Percentiles rank a stretch among this genome's conserved stretches.
Conservation (phyloP, 2,329 filamentous ascomycete species). For the Pseudocercospora fuligena region DNA sequence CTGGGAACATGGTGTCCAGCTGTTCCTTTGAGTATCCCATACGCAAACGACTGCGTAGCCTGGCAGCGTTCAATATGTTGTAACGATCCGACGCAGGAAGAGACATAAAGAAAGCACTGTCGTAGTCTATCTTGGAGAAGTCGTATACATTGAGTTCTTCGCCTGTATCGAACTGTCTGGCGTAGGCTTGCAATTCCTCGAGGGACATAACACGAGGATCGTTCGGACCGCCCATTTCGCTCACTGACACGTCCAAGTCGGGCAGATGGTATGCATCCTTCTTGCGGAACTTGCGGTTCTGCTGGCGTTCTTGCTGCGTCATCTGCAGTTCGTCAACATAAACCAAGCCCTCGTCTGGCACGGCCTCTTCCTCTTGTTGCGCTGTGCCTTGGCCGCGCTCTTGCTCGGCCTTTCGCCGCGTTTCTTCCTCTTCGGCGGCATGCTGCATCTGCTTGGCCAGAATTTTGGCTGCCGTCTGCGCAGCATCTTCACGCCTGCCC, state of each 20-base stretch:
- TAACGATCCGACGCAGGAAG: constrained; percentile 89
- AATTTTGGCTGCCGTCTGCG: constrained; percentile 85
- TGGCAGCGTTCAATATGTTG: constrained; percentile 94
- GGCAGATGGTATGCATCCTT: constrained; percentile 96
- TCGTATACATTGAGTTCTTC: constrained; percentile 89
- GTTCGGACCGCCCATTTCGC: constrained; percentile 84
- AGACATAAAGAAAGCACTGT: constrained; percentile 92
- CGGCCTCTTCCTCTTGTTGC: constrained; percentile 65
- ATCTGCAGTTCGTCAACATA: constrained; percentile 92
- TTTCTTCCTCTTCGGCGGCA: constrained; percentile 80
- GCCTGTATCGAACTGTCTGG: constrained; percentile 85
- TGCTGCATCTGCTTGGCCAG: constrained; percentile 94
- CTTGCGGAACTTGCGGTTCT: constrained; percentile 80
- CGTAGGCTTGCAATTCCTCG: constrained; percentile 92
- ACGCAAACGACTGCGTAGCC: constrained; percentile 81
- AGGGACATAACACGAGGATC: constrained; percentile 96
- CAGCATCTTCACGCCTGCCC: constrained; percentile 89
- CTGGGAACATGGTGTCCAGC: constrained; percentile 92
- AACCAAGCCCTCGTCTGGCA: constrained; percentile 72
- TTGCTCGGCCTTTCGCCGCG: constrained; percentile 59
- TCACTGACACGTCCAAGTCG: constrained; percentile 76
- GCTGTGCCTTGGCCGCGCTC: constrained; percentile 35
- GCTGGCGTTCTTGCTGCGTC: constrained; percentile 73
- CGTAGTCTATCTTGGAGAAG: constrained; percentile 98
- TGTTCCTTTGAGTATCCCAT: constrained; percentile 98